Evolutionary conservation across 805 yeast species (phyloP), one percentile per base, ranked within the genome.

Genomic region (Hanseniaspora hatyaiensis): DNA sequence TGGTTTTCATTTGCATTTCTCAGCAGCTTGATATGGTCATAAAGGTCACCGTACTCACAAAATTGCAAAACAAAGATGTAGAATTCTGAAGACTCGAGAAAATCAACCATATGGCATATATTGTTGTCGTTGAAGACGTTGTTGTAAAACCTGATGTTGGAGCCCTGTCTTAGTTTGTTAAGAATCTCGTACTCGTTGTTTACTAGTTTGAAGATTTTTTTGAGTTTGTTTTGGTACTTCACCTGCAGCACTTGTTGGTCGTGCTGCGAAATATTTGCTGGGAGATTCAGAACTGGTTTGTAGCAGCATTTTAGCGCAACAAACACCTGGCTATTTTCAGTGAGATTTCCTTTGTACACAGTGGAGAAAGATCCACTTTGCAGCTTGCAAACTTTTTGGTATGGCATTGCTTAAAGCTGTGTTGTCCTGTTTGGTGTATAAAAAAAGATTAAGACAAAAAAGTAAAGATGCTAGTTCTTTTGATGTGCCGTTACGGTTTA

Each of bases 1-100:
- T 9, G 55, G 50, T 23, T 34, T 19, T 40, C 5, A 16, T 29
- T 15, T 40, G 50, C 18, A 40, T 50, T 13, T 32, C 51, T 45
- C 9, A 50, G 33, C 23, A 50, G 52, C 26, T 62, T 61, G 37
- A 69, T 55, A 45, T 63, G 67, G 56, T 81, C 88, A 57, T 79
- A 79, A 43, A 81, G 62, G 53, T 81, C 88, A 29, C 87, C 87
- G 41, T 71, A 67, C 33, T 72, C 68, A 52, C 82, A 78, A 59
- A 74, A 79, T 59, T 82, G 88, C 56, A 82, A 66, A 13, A 79
- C 80, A 53, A 82, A 57, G 18, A 76, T 70, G 51, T 72, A 69
- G 53, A 70, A 71, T 18, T 69, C 63, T 6, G 65, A 61, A 12
- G 81, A 72, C 54, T 78, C 80, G 53, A 78, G 77, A 51, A 65